Evolutionary conservation across 106 monocot genomes (phyloP).

Genomic region (Posidonia australis): DNA sequence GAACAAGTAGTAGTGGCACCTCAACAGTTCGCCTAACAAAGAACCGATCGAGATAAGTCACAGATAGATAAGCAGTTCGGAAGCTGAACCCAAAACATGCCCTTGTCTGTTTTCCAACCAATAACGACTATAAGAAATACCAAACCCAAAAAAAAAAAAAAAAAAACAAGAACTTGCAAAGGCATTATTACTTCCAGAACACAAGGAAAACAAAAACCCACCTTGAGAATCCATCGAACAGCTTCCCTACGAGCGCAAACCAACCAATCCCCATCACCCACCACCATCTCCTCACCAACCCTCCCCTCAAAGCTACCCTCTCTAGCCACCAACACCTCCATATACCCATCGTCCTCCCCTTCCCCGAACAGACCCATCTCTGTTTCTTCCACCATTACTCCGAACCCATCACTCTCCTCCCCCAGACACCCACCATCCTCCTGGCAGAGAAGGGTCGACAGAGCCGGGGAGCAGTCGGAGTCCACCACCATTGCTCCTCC

Average conservation of each 20-base stretch:
- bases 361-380: no score
- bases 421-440: slow-evolving; percentile 33
- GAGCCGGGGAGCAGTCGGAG: no score
- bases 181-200: background rate
- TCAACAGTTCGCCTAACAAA: slow-evolving; percentile 41
- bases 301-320: slow-evolving; percentile 33
- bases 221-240: slow-evolving; percentile 53
- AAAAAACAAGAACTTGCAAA: background rate
- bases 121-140: background rate
- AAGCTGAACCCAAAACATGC: slow-evolving; percentile 37
- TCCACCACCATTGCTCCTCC: no score
- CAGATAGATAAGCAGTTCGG: slow-evolving; percentile 54
- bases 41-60: slow-evolving; percentile 76
- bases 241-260: slow-evolving; percentile 28
- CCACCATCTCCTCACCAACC: background rate
- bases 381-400: background rate
- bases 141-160: no score
- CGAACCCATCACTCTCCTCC: slow-evolving; percentile 10
- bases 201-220: slow-evolving; percentile 7
- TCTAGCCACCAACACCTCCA: slow-evolving; percentile 32
- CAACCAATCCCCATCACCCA: slow-evolving; percentile 12
- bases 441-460: slow-evolving; percentile 38
- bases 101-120: slow-evolving; percentile 25
- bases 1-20: slow-evolving; percentile 25
- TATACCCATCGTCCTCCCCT: slow-evolving; percentile 35